Evolutionary conservation across 495 filamentous ascomycete species (phyloP), one percentile per base, ranked within the genome.

Genomic region (Symbiotaphrina buchneri): DNA sequence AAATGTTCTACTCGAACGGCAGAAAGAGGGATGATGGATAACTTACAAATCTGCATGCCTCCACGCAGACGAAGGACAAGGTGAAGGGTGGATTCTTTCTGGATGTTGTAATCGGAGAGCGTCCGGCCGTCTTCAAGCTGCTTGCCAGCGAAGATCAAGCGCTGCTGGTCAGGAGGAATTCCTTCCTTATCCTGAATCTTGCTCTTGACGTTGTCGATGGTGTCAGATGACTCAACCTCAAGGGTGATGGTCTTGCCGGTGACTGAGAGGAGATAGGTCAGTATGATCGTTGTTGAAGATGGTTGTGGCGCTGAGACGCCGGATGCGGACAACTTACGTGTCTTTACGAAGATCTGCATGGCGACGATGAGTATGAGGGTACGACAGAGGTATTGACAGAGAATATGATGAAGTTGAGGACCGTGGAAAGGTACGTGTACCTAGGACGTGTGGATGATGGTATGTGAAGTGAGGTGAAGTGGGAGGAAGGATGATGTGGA

Each of bases 131-230:
- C 85, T 51, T 95, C 85, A 8, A 95, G 71, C 51, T 95, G 85
- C 71, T 95, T 95, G 39, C 85, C 85, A 39, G 85, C 85, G 48
- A 95, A 95, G 60, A 95, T 95, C 58, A 95, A 58, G 51, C 85
- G 85, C 66, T 95, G 85, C 54, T 95, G 85, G 54, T 95, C 85
- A 7, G 85, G 85, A 28, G 85, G 85, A 44, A 95, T 95, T 25
- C 85, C 85, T 58, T 95, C 85, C 79, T 95, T 95, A 52, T 95
- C 85, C 55, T 95, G 85, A 32, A 95, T 95, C 75, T 95, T 95
- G 37, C 65, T 67, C 75, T 95, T 95, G 43, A 95, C 85, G 46
- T 94, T 95, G 63, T 95, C 87, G 62, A 95, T 94, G 38, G 85
- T 94, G 46, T 95, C 85, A 36, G 73, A 82, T 36, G 81, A 91